Percentiles rank a stretch among this genome's conserved stretches.
Evolutionary conservation across 129 eudicot species (phyloP).

Genomic region (Ambrosia trifida): DNA sequence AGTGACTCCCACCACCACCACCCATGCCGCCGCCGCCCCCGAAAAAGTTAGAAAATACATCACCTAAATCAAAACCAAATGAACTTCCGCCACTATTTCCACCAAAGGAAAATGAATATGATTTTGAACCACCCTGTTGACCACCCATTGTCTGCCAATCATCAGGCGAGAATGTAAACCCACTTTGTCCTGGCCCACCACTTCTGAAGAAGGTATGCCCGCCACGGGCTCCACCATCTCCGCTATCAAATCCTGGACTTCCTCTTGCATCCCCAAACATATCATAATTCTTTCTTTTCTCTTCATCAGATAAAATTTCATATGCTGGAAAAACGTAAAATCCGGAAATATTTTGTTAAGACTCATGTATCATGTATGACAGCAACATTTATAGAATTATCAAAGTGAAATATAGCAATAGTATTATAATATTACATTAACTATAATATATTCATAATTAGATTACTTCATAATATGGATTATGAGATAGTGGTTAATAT

Average conservation of each 20-base stretch:
- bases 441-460: too few relatives aligned
- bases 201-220: slow-evolving; percentile 61
- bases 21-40: slow-evolving; percentile 58
- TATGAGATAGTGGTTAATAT: too few relatives aligned
- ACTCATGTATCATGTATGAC: too few relatives aligned
- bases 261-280: slow-evolving; percentile 84
- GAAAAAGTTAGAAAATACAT: slow-evolving; percentile 81
- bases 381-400: too few relatives aligned
- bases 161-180: slow-evolving; percentile 67
- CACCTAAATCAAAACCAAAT: slow-evolving; percentile 69
- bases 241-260: slow-evolving; percentile 67
- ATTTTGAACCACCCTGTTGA: slow-evolving; percentile 57
- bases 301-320: slow-evolving; percentile 86
- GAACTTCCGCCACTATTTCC: slow-evolving; percentile 67
- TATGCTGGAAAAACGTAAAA: slow-evolving; percentile 59
- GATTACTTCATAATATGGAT: too few relatives aligned
- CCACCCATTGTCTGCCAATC: slow-evolving; percentile 89
- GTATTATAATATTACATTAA: too few relatives aligned
- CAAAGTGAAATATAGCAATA: too few relatives aligned
- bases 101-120: slow-evolving; percentile 92
- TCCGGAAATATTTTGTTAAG: background rate
- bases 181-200: slow-evolving; percentile 86
- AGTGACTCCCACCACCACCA: slow-evolving; percentile 70
- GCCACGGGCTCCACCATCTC: slow-evolving; percentile 50
- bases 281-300: slow-evolving; percentile 89